These are phyloP conservation scores for Rhizopogon roseolus DNA, from an alignment of 768 basidiomycete species.

Conservation along the genomic window DNA sequence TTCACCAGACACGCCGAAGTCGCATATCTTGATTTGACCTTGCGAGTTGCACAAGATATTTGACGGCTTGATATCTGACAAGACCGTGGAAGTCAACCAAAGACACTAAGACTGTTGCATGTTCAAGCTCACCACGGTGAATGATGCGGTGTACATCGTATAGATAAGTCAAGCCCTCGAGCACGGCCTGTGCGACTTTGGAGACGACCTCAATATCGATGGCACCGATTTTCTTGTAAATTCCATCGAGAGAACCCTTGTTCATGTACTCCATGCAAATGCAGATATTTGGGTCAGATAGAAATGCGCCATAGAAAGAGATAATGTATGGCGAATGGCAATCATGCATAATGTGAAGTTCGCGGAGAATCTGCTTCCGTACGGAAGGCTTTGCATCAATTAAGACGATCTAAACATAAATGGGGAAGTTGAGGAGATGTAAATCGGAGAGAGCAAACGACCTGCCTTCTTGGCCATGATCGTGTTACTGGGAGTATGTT, in stretches of 20 bases:
- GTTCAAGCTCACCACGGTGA: constrained; percentile 77
- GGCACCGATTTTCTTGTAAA: constrained; percentile 94
- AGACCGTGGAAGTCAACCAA: constrained; percentile 12
- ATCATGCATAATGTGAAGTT: constrained; percentile 99
- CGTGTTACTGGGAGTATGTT: constrained; percentile 85
- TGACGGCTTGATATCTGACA: constrained; percentile 94
- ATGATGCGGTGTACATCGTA: constrained; percentile 98
- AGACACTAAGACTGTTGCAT: neutral
- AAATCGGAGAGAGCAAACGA: neutral
- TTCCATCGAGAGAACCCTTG: constrained; percentile 89
- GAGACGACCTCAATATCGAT: constrained; percentile 92
- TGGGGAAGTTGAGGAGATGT: neutral
- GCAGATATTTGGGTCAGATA: constrained; percentile 97
- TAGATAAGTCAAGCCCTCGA: constrained; percentile 93
- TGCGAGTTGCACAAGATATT: constrained; percentile 94
- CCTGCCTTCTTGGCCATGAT: constrained; percentile 98
- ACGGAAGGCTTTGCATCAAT: constrained; percentile 97
- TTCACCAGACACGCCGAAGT: constrained; percentile 98
- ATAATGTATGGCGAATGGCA: constrained; percentile 93
- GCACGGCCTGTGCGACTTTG: constrained; percentile 89
- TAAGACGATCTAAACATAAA: constrained; percentile 68
- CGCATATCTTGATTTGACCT: constrained; percentile 98
- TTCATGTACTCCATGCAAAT: constrained; percentile 98
- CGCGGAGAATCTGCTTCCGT: constrained; percentile 94
- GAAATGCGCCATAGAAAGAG: constrained; percentile 95